Evolutionary conservation across 2,329 filamentous ascomycete species (phyloP).

Genomic region (Ophiocordyceps unilateralis): DNA sequence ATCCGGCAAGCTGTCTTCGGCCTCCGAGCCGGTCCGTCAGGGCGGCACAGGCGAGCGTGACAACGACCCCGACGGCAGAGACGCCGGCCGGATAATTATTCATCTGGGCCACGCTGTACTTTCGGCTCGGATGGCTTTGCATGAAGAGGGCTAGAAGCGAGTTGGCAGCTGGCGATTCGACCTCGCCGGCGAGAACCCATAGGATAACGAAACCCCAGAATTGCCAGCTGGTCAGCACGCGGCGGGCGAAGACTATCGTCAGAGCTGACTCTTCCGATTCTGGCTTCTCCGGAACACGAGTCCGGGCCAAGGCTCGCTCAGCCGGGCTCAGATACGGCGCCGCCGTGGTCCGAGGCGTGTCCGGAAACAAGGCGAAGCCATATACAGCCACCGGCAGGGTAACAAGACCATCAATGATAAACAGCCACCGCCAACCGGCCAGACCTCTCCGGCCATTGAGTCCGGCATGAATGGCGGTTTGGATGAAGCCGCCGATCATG

Average conservation of each 20-base stretch:
- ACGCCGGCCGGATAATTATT: slow-evolving; percentile 42
- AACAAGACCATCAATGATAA: slow-evolving; percentile 49
- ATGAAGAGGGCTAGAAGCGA: slow-evolving; percentile 34
- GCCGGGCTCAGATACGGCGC: slow-evolving; percentile 26
- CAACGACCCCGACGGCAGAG: slow-evolving; percentile 36
- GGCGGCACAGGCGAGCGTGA: slow-evolving; percentile 52
- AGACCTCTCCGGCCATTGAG: slow-evolving; percentile 31
- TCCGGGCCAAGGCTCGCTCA: slow-evolving; percentile 24
- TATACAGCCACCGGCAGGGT: slow-evolving; percentile 18
- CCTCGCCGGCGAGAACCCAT: slow-evolving; percentile 55
- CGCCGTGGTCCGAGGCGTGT: slow-evolving; percentile 27
- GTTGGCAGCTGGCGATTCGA: slow-evolving; percentile 53
- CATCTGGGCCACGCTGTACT: slow-evolving; percentile 28
- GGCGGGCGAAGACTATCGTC: slow-evolving; percentile 30
- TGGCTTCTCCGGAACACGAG: slow-evolving; percentile 20
- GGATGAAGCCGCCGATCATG: slow-evolving; percentile 34
- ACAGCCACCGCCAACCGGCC: slow-evolving; percentile 51
- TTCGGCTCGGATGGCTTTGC: slow-evolving; percentile 25
- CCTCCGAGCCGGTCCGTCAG: slow-evolving; percentile 48
- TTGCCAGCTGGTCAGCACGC: slow-evolving; percentile 40
- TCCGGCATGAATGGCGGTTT: slow-evolving; percentile 39
- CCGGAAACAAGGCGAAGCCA: slow-evolving; percentile 18
- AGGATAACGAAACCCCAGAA: slow-evolving; percentile 50
- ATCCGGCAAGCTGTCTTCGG: slow-evolving; percentile 46
- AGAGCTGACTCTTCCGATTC: slow-evolving; percentile 24